A percentile compares a stretch with the other conserved stretches of the same genome.
These are phyloP conservation scores for Cladosporium colombiae DNA, from an alignment of 2,329 filamentous ascomycete genomes.

Conservation along the genomic window DNA sequence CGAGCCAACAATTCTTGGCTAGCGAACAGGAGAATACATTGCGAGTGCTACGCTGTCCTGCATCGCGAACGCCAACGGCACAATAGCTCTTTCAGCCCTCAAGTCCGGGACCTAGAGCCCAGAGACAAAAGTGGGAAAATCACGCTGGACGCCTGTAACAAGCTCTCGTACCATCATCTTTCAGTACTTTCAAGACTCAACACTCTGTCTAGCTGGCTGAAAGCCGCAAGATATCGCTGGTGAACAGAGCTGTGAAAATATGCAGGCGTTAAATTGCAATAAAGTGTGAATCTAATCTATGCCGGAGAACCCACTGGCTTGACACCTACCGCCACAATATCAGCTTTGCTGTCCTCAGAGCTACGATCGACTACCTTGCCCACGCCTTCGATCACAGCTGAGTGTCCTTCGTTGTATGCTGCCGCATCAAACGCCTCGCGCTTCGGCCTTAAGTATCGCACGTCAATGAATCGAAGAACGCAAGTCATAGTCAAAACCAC, in stretches of 20 bases:
- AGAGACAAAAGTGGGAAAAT: neutral
- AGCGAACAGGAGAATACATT: neutral
- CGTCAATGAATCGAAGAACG: conserved; percentile 47
- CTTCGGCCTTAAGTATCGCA: conserved; percentile 41
- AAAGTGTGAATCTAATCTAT: neutral
- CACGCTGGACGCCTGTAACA: neutral
- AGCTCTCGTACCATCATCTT: neutral
- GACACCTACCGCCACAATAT: conserved; percentile 7
- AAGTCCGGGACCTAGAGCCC: neutral
- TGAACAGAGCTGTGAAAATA: neutral
- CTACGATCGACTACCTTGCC: neutral
- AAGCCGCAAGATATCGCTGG: neutral
- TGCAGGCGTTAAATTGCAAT: neutral
- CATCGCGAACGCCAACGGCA: neutral
- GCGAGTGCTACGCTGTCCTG: neutral
- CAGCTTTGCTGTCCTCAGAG: conserved; percentile 4
- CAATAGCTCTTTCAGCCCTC: neutral
- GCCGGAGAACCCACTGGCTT: neutral
- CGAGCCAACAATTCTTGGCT: neutral
- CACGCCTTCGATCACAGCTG: conserved; percentile 8
- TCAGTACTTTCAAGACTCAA: neutral
- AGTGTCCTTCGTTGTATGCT: conserved; percentile 11
- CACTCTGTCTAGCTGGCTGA: neutral
- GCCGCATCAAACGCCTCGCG: conserved; percentile 27
- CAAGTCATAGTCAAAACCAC: conserved; percentile 51